Conservation (phyloP, 1,284 basidiomycete species). For the Puccinia coronata region DNA sequence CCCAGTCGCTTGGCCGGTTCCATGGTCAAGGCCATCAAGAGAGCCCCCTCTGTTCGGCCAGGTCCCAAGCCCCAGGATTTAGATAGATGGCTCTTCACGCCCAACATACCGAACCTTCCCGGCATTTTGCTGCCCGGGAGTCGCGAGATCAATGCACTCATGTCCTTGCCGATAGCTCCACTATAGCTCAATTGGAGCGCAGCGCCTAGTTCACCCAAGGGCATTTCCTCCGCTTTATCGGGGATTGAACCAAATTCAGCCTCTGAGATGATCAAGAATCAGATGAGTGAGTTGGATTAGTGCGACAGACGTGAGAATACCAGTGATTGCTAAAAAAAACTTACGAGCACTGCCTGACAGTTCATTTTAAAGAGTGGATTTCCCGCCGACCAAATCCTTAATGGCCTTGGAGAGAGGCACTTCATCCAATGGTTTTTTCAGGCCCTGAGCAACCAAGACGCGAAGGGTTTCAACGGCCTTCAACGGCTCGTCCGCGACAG, state of each 20-base stretch:
- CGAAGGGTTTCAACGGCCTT: constrained; percentile 84
- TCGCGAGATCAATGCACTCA: too few relatives aligned
- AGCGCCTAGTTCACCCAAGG: constrained; percentile 89
- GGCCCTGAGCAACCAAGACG: constrained; percentile 93
- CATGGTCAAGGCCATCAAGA: too few relatives aligned
- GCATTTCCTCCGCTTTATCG: constrained; percentile 96
- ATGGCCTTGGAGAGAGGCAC: constrained; percentile 91
- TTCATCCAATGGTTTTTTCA: too few relatives aligned
- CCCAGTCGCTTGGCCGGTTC: constrained; percentile 92
- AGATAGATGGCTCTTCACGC: constrained; percentile 83
- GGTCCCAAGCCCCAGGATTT: constrained; percentile 94
- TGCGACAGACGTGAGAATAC: not conserved
- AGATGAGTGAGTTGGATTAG: not conserved
- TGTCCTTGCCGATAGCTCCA: constrained; percentile 90
- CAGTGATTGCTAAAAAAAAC: constrained; percentile 65
- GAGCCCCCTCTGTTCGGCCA: constrained; percentile 82
- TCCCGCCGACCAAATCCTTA: constrained; percentile 99
- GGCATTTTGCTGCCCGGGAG: constrained; percentile 97
- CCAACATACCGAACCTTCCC: constrained; percentile 92
- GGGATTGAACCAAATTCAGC: constrained; percentile 70
- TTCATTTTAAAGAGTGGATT: constrained; percentile 96
- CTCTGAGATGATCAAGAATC: constrained; percentile 50
- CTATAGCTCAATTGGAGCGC: constrained; percentile 78
- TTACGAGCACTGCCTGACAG: constrained; percentile 68
- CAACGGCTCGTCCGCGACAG: constrained; percentile 87